These are phyloP conservation scores for Coemansia sp. DNA, from an alignment of 192 early-diverging fungal genomes.

Conservation along the genomic window DNA sequence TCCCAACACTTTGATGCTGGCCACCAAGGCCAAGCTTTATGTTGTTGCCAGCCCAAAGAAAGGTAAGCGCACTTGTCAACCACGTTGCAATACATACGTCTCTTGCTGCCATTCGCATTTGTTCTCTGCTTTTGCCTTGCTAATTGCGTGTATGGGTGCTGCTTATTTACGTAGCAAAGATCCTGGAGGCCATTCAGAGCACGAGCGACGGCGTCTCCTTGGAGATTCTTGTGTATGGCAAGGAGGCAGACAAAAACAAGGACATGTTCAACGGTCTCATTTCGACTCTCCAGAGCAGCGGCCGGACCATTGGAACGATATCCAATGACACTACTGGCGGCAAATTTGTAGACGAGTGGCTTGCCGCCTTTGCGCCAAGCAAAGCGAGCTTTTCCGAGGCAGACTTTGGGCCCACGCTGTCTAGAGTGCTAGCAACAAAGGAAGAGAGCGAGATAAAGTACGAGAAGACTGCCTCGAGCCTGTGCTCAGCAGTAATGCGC, in stretches of 20 bases:
- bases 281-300: slow-evolving; percentile 39
- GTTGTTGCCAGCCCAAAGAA: slow-evolving; percentile 80
- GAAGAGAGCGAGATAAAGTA: slow-evolving; percentile 83
- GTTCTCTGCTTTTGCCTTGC: slow-evolving; percentile 25
- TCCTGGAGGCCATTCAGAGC: slow-evolving; percentile 55
- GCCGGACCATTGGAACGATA: slow-evolving; percentile 63
- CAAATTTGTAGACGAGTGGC: slow-evolving; percentile 79
- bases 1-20: slow-evolving; percentile 74
- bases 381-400: slow-evolving; percentile 57
- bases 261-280: slow-evolving; percentile 59
- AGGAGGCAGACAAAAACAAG: slow-evolving; percentile 67
- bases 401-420: slow-evolving; percentile 70
- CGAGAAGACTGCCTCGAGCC: slow-evolving; percentile 65
- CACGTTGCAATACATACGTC: too few relatives aligned
- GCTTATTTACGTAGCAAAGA: slow-evolving; percentile 48
- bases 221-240: slow-evolving; percentile 71
- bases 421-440: slow-evolving; percentile 74
- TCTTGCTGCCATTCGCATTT: too few relatives aligned
- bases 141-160: neutral
- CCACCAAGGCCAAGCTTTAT: slow-evolving; percentile 69
- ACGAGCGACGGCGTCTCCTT: slow-evolving; percentile 56
- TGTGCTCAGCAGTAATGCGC: slow-evolving; percentile 75
- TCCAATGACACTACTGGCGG: slow-evolving; percentile 72
- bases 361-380: slow-evolving; percentile 53
- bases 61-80: slow-evolving; percentile 41